Percentiles rank a stretch among this genome's conserved stretches.
Conservation (phyloP, 345 rosid species). For the Lumnitzera racemosa region DNA sequence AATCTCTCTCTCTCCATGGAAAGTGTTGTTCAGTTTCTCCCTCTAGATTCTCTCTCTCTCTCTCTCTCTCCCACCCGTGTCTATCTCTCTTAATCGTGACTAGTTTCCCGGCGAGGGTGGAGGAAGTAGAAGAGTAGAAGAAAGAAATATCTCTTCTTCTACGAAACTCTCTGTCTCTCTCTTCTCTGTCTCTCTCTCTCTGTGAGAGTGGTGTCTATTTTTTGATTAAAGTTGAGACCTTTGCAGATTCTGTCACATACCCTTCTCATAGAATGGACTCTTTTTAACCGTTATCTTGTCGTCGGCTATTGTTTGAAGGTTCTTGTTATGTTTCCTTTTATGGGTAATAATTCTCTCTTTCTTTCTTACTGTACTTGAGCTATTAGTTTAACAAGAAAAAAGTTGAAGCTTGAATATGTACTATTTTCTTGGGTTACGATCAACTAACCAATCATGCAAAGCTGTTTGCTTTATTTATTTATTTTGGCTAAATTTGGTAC, state of each 20-base stretch:
- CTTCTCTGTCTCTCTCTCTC: constrained; percentile 5
- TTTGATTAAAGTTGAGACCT: constrained; percentile 1
- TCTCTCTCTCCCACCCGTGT: not conserved
- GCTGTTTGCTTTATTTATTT: no score
- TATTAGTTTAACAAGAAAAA: no score
- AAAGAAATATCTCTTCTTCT: constrained; percentile 65
- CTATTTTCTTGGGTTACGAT: no score
- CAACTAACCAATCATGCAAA: no score
- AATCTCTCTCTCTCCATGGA: constrained; percentile 4
- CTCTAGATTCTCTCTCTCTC: not conserved
- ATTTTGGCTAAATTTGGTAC: no score
- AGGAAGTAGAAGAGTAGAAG: constrained; percentile 89
- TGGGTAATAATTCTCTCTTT: constrained; percentile 6
- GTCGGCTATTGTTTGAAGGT: not conserved
- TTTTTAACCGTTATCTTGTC: constrained; percentile 6
- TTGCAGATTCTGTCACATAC: constrained; percentile 1
- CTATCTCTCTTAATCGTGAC: constrained; percentile 6
- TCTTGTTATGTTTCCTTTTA: constrained; percentile 10
- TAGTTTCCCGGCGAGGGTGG: constrained; percentile 65
- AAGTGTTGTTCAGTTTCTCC: not conserved
- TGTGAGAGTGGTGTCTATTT: not conserved
- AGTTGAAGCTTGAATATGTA: no score
- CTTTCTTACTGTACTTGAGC: not conserved
- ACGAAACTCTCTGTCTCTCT: constrained; percentile 52
- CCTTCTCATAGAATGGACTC: constrained; percentile 2